Percentiles rank a stretch among this genome's conserved stretches.
Conservation (phyloP, 208 protist genomes). For the Crithidia sp. region DNA sequence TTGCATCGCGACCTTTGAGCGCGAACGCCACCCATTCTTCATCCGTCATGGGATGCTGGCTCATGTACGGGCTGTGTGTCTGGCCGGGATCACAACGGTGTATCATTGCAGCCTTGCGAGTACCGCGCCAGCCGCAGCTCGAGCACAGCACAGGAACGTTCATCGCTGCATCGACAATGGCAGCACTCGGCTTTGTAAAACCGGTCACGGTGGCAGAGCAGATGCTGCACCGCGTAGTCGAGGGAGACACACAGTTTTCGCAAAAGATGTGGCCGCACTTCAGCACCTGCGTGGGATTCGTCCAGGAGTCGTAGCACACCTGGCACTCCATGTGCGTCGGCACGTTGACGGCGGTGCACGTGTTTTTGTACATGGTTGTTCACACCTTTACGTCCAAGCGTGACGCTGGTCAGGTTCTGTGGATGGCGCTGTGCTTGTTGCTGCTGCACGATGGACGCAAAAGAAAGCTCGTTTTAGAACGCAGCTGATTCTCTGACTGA, state of each 20-base stretch:
- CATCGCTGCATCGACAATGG: slow-evolving; percentile 38
- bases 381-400: too few relatives aligned
- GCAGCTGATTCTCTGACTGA: too few relatives aligned
- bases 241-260: slow-evolving; percentile 43
- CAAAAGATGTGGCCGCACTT: slow-evolving; percentile 84
- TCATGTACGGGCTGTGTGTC: slow-evolving; percentile 54
- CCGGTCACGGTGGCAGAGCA: slow-evolving; percentile 46
- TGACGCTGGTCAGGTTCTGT: too few relatives aligned
- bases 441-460: too few relatives aligned
- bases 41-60: slow-evolving; percentile 52
- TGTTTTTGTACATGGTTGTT: slow-evolving; percentile 46
- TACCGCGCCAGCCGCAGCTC: slow-evolving; percentile 76
- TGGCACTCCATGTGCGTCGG: slow-evolving; percentile 59
- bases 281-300: slow-evolving; percentile 64
- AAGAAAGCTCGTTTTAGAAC: too few relatives aligned
- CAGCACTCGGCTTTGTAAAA: slow-evolving; percentile 32
- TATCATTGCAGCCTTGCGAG: slow-evolving; percentile 43
- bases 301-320: slow-evolving; percentile 77
- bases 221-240: slow-evolving; percentile 44
- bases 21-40: slow-evolving; percentile 54
- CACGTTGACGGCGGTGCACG: slow-evolving; percentile 57
- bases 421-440: too few relatives aligned
- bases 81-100: slow-evolving; percentile 62
- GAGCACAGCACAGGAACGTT: slow-evolving; percentile 68
- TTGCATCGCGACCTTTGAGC: slow-evolving; percentile 9